Evolutionary conservation across 129 eudicot genomes (phyloP), one percentile per base, ranked within the genome.

Genomic region (Deinandra increscens): DNA sequence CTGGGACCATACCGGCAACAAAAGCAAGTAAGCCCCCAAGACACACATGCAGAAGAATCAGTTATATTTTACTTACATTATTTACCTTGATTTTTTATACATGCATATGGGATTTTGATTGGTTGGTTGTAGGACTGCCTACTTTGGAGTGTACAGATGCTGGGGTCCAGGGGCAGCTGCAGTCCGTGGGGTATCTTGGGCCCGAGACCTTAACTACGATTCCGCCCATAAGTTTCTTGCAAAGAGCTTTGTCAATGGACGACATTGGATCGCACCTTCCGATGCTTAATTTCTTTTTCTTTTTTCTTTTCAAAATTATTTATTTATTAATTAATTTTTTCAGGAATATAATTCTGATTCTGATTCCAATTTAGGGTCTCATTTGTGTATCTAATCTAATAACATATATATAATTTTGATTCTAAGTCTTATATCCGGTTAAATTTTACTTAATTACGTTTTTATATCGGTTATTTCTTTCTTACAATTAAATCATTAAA

Each of bases 111-210:
- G 73, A 68, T 14, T 12, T 15, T 17, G 17, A 17, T 5, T 37
- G 63, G 18, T 8, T 29, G 43, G 49, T 65, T 60, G 74, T 85
- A 89, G 98, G 85, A 93, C 97, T n/a, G 97, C 73, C 5, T 93
- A 66, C 75, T 93, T 93, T 72, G 98, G 98, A 20, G 88, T 81
- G 49, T 93, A 93, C 59, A 93, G 82, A 72, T 93, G 98, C 41
- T 89, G 85, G 88, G 98, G 98, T 13, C 98, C 98, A 44, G 98
- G 98, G 56, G 91, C 92, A 1, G 90, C 71, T 70, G 92, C 95
- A n/a, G 95, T 89, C 22, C 87, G 91, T 44, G 96, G 98, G 6
- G 88, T 75, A 3, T 87, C 97, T 15, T 86, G 95, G 97, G 97
- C 97, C 64, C 67, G 91, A 37, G 98, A 93, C 79, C 69, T 93